phyloP scores from a whole-genome alignment of 2,329 filamentous ascomycete species.

The Curvularia verruculosa region DNA sequence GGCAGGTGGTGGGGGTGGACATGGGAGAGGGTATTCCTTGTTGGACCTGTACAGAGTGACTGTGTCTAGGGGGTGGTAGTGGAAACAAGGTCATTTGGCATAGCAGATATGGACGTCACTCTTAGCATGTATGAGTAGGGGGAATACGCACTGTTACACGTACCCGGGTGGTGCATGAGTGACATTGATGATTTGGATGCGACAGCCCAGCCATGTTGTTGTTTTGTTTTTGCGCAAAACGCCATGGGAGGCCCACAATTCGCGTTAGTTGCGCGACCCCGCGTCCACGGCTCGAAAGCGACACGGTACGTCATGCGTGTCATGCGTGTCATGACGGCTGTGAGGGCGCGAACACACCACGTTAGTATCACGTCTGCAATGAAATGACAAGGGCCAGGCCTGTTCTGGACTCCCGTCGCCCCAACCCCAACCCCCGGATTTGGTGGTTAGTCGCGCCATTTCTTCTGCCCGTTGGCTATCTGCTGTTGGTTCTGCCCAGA shows the following conservation, averaged over 20 bases:
- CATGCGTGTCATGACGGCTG: constrained; percentile 8
- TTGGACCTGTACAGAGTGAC: constrained; percentile 19
- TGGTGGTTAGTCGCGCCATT: neutral
- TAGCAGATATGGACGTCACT: constrained; percentile 13
- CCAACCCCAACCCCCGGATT: neutral
- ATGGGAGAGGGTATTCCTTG: constrained; percentile 36
- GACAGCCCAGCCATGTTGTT: constrained; percentile 7
- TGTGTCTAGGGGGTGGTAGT: constrained; percentile 13
- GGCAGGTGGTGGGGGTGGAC: too few species aligned
- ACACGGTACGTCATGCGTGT: constrained; percentile 17
- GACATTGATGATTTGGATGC: neutral
- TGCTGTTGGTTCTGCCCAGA: neutral
- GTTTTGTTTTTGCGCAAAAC: constrained; percentile 1
- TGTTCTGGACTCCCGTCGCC: too few species aligned
- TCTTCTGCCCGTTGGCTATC: neutral
- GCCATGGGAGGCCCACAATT: neutral
- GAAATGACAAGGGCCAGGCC: neutral
- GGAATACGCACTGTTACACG: constrained; percentile 20
- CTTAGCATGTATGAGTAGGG: constrained; percentile 35
- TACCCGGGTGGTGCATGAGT: constrained; percentile 18
- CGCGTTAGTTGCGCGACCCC: neutral
- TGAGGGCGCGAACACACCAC: constrained; percentile 11
- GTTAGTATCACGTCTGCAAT: constrained; percentile 10
- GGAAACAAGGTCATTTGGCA: constrained; percentile 12
- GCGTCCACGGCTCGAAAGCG: constrained; percentile 1